phyloP scores from a whole-genome alignment of 148 eudicot genomes.

The Amaranthus hypochondriacus region DNA sequence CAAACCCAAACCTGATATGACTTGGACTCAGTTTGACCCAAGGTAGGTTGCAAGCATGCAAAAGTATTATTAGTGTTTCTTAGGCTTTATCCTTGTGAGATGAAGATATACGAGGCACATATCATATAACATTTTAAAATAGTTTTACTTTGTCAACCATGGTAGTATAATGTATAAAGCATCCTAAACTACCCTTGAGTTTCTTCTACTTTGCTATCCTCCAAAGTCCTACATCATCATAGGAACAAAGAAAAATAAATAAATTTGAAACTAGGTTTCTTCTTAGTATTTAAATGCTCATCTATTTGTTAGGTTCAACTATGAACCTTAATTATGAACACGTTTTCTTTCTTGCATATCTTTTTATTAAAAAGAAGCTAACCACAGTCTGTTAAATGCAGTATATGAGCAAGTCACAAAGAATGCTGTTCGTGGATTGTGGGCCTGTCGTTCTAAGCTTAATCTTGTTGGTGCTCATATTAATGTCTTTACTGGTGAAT shows the following conservation, averaged over 20 bases:
- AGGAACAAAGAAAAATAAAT: neutral
- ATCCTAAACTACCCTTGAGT: neutral
- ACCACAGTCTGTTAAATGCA: constrained; percentile 31
- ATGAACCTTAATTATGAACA: neutral
- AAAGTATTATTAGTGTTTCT: too few relatives aligned
- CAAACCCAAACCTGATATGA: too few relatives aligned
- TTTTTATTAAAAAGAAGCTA: neutral
- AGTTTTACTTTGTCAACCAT: too few relatives aligned
- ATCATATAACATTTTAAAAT: too few relatives aligned
- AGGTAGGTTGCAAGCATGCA: too few relatives aligned
- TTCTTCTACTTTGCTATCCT: neutral
- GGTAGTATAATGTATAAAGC: neutral
- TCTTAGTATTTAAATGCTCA: neutral
- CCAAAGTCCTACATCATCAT: neutral
- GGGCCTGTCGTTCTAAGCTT: constrained; percentile 93
- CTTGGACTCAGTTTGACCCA: too few relatives aligned
- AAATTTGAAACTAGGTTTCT: neutral
- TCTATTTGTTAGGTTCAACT: neutral
- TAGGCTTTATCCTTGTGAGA: too few relatives aligned
- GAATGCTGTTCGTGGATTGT: constrained; percentile 95
- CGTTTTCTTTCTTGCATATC: neutral
- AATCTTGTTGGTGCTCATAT: constrained; percentile 95
- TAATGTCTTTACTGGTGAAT: constrained; percentile 94
- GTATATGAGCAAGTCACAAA: constrained; percentile 97
- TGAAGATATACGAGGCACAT: too few relatives aligned